These are phyloP conservation scores for Colletotrichum sp. DNA, from an alignment of 2,329 filamentous ascomycete genomes.

Conservation along the genomic window DNA sequence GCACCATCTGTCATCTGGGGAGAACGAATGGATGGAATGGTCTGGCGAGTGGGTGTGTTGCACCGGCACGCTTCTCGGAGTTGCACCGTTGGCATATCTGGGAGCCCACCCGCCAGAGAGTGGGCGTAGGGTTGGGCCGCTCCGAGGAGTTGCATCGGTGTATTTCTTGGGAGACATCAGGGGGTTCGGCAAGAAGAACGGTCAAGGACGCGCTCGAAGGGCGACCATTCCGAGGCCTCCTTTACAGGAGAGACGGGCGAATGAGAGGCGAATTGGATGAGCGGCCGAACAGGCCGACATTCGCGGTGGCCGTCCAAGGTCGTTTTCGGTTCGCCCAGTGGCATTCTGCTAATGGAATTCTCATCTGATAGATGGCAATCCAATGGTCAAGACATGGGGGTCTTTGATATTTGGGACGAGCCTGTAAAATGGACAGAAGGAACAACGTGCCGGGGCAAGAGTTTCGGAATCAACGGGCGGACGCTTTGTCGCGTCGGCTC, in stretches of 20 bases:
- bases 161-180: not conserved
- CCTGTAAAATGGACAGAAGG: constrained; percentile 5
- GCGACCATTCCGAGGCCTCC: not conserved
- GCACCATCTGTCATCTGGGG: not conserved
- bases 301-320: not conserved
- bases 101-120: constrained; percentile 8
- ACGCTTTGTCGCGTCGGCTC: constrained; percentile 3
- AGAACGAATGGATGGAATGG: not conserved
- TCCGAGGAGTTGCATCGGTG: not conserved
- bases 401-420: not conserved
- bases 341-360: not conserved
- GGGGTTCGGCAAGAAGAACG: constrained; percentile 3
- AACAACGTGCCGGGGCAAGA: constrained; percentile 5
- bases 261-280: not conserved
- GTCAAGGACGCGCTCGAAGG: not conserved
- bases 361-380: constrained; percentile 14
- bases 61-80: constrained; percentile 2
- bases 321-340: not conserved
- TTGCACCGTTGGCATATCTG: not conserved
- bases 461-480: constrained; percentile 17
- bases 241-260: not conserved
- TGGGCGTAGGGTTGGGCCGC: constrained; percentile 9
- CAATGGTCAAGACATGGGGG: constrained; percentile 4
- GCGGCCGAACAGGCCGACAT: not conserved
- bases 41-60: constrained; percentile 1